Percentiles rank a stretch among this genome's conserved stretches.
Evolutionary conservation across 2,329 filamentous ascomycete genomes (phyloP).

Genomic region (Phialocephala subalpina): DNA sequence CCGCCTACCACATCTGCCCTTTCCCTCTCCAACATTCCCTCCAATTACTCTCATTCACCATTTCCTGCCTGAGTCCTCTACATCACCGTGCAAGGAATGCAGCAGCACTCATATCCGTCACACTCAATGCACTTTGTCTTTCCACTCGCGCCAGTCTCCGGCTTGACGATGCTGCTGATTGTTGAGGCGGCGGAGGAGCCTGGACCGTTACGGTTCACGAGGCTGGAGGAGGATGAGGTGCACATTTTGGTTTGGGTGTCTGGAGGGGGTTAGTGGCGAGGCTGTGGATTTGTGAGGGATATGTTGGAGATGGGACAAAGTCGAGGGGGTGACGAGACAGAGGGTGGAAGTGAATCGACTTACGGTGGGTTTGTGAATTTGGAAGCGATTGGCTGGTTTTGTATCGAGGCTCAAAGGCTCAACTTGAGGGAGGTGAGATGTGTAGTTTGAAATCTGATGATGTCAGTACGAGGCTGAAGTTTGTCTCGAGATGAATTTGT

Average conservation of each 20-base stretch:
- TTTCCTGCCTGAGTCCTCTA: slow-evolving; percentile 36
- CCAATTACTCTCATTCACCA: neutral
- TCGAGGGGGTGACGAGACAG: no score
- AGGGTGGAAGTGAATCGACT: neutral
- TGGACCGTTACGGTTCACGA: slow-evolving; percentile 54
- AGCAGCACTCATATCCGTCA: slow-evolving; percentile 61
- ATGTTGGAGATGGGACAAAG: no score
- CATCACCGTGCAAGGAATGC: slow-evolving; percentile 61
- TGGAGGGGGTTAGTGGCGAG: neutral
- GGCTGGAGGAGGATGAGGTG: slow-evolving; percentile 42
- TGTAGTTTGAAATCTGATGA: neutral
- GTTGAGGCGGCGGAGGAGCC: slow-evolving; percentile 58
- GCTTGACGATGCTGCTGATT: slow-evolving; percentile 59
- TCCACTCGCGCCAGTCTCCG: slow-evolving; percentile 49
- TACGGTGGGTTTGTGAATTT: neutral
- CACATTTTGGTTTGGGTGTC: slow-evolving; percentile 38
- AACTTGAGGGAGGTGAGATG: neutral
- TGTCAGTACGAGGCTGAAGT: slow-evolving; percentile 3
- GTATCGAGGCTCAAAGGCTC: neutral
- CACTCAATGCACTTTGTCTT: slow-evolving; percentile 60
- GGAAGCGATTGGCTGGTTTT: neutral
- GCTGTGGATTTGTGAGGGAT: neutral
- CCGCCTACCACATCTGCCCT: neutral
- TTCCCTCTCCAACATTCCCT: neutral
- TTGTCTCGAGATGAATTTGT: neutral